Evolutionary conservation across 73 alveolate species (phyloP).

Genomic region (Diophrys appendiculata): DNA sequence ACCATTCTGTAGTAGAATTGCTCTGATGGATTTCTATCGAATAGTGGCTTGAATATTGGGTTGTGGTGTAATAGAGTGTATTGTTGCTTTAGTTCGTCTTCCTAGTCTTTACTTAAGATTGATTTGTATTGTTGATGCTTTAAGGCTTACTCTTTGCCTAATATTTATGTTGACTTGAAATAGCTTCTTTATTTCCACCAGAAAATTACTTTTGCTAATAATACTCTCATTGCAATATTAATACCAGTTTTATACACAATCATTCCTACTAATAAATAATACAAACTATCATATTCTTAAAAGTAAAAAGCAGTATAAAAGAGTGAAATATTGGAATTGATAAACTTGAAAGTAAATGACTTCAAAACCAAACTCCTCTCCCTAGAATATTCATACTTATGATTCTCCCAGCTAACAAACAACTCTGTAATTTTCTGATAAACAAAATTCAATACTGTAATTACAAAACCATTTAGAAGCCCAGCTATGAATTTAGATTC

Average conservation of each 20-base stretch:
- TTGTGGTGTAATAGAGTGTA: background rate
- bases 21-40: too few relatives aligned
- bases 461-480: slow-evolving; percentile 33
- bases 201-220: background rate
- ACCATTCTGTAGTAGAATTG: slow-evolving; percentile 30
- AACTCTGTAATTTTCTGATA: slow-evolving; percentile 12
- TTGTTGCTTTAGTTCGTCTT: background rate
- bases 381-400: slow-evolving; percentile 26
- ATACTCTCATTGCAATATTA: background rate
- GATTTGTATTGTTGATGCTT: too few relatives aligned
- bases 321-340: slow-evolving; percentile 37
- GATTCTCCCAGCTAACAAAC: slow-evolving; percentile 44
- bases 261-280: slow-evolving; percentile 31
- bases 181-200: background rate
- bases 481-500: slow-evolving; percentile 38
- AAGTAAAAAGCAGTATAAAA: slow-evolving; percentile 36
- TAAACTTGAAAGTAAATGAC: slow-evolving; percentile 36
- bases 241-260: slow-evolving; percentile 11
- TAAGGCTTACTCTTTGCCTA: too few relatives aligned
- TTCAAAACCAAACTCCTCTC: slow-evolving; percentile 36
- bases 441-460: slow-evolving; percentile 31
- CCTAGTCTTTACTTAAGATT: too few relatives aligned
- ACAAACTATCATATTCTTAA: slow-evolving; percentile 19
- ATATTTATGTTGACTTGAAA: too few relatives aligned
- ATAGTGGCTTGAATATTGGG: too few relatives aligned